phyloP scores from a whole-genome alignment of 1,284 basidiomycete genomes.

The Flammula alnicola region DNA sequence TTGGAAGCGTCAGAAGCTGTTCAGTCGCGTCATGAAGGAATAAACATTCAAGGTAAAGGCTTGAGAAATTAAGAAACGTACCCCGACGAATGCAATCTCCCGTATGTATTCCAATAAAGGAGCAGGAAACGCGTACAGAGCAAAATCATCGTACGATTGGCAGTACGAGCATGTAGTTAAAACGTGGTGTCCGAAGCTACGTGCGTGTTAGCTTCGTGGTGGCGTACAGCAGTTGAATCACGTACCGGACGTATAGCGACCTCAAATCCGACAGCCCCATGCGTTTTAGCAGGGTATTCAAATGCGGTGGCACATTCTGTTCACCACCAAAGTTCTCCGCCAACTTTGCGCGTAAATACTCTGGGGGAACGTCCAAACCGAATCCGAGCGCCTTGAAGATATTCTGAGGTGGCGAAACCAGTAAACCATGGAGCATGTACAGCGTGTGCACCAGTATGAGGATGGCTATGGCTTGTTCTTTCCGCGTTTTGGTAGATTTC shows the following conservation, averaged over 20 bases:
- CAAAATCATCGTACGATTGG: constrained; percentile 59
- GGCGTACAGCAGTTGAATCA: constrained; percentile 2
- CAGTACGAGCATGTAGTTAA: constrained; percentile 68
- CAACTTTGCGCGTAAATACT: constrained; percentile 53
- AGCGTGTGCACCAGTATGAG: constrained; percentile 61
- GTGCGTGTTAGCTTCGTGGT: background rate
- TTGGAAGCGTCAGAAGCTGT: constrained; percentile 38
- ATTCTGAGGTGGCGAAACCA: constrained; percentile 59
- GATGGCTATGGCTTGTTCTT: constrained; percentile 37
- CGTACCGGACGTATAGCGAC: constrained; percentile 62
- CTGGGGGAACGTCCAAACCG: constrained; percentile 57
- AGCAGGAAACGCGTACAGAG: constrained; percentile 57
- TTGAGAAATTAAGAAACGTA: constrained; percentile 31
- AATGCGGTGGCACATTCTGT: constrained; percentile 44
- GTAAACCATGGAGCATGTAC: constrained; percentile 53
- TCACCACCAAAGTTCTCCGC: constrained; percentile 39
- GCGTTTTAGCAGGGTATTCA: constrained; percentile 59
- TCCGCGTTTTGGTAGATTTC: constrained; percentile 25
- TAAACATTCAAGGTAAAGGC: too few relatives aligned
- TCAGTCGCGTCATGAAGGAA: background rate
- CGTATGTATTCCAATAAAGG: constrained; percentile 62
- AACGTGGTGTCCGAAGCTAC: constrained; percentile 68
- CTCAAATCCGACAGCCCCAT: constrained; percentile 64
- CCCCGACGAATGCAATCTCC: constrained; percentile 58
- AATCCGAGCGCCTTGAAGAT: constrained; percentile 60